phyloP scores from a whole-genome alignment of 2,329 filamentous ascomycete species.

The Colletotrichum graminicola region DNA sequence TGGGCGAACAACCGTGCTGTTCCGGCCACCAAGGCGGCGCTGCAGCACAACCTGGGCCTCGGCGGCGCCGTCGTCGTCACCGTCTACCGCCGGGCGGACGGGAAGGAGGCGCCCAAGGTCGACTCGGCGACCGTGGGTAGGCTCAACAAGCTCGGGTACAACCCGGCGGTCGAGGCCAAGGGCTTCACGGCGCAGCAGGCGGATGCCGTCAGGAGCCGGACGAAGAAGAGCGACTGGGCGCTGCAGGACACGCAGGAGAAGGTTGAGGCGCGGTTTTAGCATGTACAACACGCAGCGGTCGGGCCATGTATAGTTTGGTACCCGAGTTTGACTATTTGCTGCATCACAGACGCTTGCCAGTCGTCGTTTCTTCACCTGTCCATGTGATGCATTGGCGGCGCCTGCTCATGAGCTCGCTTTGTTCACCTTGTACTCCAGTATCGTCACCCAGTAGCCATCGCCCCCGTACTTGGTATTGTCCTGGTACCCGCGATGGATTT shows the following conservation, averaged over 20 bases:
- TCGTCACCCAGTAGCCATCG: slow-evolving; percentile 21
- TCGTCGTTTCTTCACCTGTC: neutral
- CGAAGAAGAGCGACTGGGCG: slow-evolving; percentile 76
- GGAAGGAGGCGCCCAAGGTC: slow-evolving; percentile 70
- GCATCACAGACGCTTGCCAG: neutral
- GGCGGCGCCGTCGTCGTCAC: slow-evolving; percentile 92
- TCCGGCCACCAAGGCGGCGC: slow-evolving; percentile 74
- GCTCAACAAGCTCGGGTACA: slow-evolving; percentile 83
- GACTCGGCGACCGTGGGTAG: slow-evolving; percentile 74
- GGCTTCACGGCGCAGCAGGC: slow-evolving; percentile 87
- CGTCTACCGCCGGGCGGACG: slow-evolving; percentile 88
- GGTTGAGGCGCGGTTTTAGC: slow-evolving; percentile 55
- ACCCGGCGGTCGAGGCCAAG: slow-evolving; percentile 89
- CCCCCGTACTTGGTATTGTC: slow-evolving; percentile 44
- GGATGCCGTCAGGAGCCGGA: slow-evolving; percentile 76
- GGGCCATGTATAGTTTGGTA: neutral
- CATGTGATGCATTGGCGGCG: too few relatives aligned
- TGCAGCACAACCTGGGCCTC: slow-evolving; percentile 94
- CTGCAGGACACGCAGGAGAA: slow-evolving; percentile 71
- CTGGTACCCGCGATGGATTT: slow-evolving; percentile 45
- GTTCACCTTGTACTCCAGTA: slow-evolving; percentile 20
- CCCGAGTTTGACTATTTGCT: neutral
- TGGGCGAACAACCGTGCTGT: slow-evolving; percentile 93
- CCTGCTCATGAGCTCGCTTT: neutral
- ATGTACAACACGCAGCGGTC: neutral